Conservation (phyloP, 176 grass and related monocot genomes). For the Phoenix roebelenii region DNA sequence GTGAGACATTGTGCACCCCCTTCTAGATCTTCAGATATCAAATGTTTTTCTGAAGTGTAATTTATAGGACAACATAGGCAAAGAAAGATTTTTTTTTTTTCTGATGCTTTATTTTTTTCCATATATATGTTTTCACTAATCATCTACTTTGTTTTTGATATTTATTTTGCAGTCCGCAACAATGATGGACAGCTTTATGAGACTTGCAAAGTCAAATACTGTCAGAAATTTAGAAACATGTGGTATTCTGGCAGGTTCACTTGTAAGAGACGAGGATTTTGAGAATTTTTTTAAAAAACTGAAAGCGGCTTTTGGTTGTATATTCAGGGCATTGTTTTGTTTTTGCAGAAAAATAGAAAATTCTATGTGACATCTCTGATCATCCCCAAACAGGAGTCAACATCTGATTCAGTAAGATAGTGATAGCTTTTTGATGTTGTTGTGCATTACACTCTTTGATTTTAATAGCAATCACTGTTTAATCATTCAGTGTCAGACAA, state of each 20-base stretch:
- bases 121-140: slow-evolving; percentile 5
- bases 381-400: slow-evolving; percentile 38
- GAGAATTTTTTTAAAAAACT: too few species aligned
- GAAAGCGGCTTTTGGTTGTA: neutral
- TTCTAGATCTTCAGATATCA: too few species aligned
- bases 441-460: too few species aligned
- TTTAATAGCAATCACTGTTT: too few species aligned
- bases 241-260: slow-evolving; percentile 48
- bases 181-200: slow-evolving; percentile 47
- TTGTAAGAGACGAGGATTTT: slow-evolving; percentile 27
- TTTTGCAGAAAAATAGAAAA: slow-evolving; percentile 47
- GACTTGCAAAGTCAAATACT: slow-evolving; percentile 51
- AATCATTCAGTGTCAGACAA: slow-evolving; percentile 31
- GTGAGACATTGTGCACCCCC: slow-evolving; percentile 9
- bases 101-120: neutral
- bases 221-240: slow-evolving; percentile 48
- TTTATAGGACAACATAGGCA: too few species aligned
- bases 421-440: too few species aligned
- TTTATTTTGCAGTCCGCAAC: slow-evolving; percentile 26
- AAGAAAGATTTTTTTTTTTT: too few species aligned
- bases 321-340: slow-evolving; percentile 3
- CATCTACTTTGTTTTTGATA: slow-evolving; percentile 1
- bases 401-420: slow-evolving; percentile 39
- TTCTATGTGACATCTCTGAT: slow-evolving; percentile 45
- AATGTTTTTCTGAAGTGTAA: too few species aligned